Conservation (phyloP, 2,329 filamentous ascomycete species). For the Neonectria magnoliae region DNA sequence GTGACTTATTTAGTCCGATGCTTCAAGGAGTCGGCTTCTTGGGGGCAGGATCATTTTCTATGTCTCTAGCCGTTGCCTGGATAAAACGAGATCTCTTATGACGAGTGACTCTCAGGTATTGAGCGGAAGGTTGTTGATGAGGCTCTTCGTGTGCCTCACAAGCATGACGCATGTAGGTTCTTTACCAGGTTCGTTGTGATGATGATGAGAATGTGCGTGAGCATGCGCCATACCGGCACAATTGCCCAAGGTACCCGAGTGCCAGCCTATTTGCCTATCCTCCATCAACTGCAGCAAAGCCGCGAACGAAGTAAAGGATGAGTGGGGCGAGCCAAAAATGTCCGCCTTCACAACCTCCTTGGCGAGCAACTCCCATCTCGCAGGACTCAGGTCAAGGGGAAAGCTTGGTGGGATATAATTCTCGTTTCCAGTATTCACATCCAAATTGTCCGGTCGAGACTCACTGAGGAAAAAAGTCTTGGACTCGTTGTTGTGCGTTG, state of each 20-base stretch:
- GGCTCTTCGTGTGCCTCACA: slow-evolving; percentile 37
- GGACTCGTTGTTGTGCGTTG: slow-evolving; percentile 25
- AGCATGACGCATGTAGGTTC: slow-evolving; percentile 39
- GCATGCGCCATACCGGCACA: slow-evolving; percentile 14
- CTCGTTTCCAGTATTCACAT: not conserved
- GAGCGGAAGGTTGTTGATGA: slow-evolving; percentile 25
- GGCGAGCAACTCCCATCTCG: slow-evolving; percentile 32
- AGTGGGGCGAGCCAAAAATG: slow-evolving; percentile 25
- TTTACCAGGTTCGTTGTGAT: slow-evolving; percentile 29
- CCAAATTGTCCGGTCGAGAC: not conserved
- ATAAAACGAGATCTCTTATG: not conserved
- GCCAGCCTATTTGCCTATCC: slow-evolving; percentile 37
- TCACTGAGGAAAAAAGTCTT: slow-evolving; percentile 32
- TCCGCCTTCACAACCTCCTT: slow-evolving; percentile 36
- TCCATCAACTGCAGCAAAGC: slow-evolving; percentile 38
- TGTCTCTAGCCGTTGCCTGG: not conserved
- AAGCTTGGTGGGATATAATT: slow-evolving; percentile 3
- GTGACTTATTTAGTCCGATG: not conserved
- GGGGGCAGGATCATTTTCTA: not conserved
- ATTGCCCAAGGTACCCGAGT: slow-evolving; percentile 30
- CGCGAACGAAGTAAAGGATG: slow-evolving; percentile 17
- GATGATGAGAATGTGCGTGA: not conserved
- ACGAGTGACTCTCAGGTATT: not conserved
- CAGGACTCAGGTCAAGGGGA: slow-evolving; percentile 27
- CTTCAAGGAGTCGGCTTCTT: too few species aligned